These are phyloP conservation scores for Cutaneotrichosporon sp. DNA, from an alignment of 1,284 basidiomycete genomes.

Conservation along the genomic window DNA sequence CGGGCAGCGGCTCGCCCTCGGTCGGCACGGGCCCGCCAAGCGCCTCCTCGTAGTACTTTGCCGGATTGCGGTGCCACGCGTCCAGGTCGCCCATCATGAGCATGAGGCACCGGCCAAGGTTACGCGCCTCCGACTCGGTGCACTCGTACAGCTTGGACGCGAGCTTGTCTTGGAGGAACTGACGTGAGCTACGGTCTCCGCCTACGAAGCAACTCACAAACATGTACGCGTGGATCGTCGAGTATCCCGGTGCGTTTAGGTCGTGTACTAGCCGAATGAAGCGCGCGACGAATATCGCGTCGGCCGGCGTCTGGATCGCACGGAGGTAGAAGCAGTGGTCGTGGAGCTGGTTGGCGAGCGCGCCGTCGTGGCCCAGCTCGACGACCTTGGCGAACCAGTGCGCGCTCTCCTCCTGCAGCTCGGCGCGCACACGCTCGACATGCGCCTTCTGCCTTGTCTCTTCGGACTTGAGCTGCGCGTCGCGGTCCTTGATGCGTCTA, in stretches of 20 bases:
- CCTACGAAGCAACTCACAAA: constrained; percentile 51
- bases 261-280: constrained; percentile 83
- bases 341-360: constrained; percentile 27
- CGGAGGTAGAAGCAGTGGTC: constrained; percentile 92
- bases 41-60: constrained; percentile 48
- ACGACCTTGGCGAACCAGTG: constrained; percentile 73
- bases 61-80: constrained; percentile 69
- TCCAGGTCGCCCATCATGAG: constrained; percentile 69
- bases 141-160: constrained; percentile 83
- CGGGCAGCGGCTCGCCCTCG: constrained; percentile 41
- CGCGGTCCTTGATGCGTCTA: constrained; percentile 24
- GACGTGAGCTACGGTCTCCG: neutral
- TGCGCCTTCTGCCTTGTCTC: constrained; percentile 32
- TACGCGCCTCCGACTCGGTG: constrained; percentile 92
- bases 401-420: constrained; percentile 77
- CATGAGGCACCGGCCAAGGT: constrained; percentile 83
- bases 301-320: constrained; percentile 85
- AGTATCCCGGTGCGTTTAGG: constrained; percentile 79
- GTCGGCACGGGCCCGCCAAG: constrained; percentile 37
- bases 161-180: constrained; percentile 73
- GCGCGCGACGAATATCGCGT: constrained; percentile 88
- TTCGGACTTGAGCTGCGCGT: constrained; percentile 34
- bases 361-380: constrained; percentile 17
- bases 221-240: constrained; percentile 77
- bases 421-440: constrained; percentile 54